These are phyloP conservation scores for Cordyceps sp. DNA, from an alignment of 2,329 filamentous ascomycete genomes.

Conservation along the genomic window DNA sequence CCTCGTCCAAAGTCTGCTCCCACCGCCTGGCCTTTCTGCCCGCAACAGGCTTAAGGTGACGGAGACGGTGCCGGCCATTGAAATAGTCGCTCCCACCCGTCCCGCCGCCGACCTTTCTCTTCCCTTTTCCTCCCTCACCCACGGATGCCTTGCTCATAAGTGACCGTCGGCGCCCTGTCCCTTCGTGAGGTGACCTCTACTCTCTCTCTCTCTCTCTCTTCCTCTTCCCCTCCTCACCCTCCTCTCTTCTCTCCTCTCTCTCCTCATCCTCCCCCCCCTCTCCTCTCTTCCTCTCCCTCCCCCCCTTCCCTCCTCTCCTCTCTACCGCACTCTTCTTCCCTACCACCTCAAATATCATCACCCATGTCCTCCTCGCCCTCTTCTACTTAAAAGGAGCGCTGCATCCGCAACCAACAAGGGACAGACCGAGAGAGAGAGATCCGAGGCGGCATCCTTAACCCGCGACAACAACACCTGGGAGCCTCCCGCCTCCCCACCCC, in stretches of 20 bases:
- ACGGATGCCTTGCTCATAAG: slow-evolving; percentile 30
- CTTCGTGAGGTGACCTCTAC: slow-evolving; percentile 30
- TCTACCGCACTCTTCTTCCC: neutral
- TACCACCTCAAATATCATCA: no score
- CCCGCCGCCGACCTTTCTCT: slow-evolving; percentile 11
- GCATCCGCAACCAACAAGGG: neutral
- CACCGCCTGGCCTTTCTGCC: no score
- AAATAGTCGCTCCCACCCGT: slow-evolving; percentile 22
- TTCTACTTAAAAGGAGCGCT: neutral
- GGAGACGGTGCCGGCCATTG: slow-evolving; percentile 10
- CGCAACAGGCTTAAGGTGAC: slow-evolving; percentile 1
- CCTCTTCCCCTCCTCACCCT: slow-evolving; percentile 5
- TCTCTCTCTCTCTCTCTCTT: slow-evolving; percentile 8
- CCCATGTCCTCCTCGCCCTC: neutral
- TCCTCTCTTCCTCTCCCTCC: slow-evolving; percentile 1
- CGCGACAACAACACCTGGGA: no score
- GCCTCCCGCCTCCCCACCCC: no score
- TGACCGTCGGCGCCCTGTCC: slow-evolving; percentile 17
- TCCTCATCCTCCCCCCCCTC: slow-evolving; percentile 8
- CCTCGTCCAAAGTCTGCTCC: no score
- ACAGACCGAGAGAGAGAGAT: no score
- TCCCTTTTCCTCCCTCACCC: slow-evolving; percentile 23
- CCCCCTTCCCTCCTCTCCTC: slow-evolving; percentile 1
- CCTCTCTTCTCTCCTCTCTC: slow-evolving; percentile 10
- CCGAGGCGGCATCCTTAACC: no score